These are phyloP conservation scores for Rhizophora mangle DNA, from an alignment of 345 rosid species.

Conservation along the genomic window DNA sequence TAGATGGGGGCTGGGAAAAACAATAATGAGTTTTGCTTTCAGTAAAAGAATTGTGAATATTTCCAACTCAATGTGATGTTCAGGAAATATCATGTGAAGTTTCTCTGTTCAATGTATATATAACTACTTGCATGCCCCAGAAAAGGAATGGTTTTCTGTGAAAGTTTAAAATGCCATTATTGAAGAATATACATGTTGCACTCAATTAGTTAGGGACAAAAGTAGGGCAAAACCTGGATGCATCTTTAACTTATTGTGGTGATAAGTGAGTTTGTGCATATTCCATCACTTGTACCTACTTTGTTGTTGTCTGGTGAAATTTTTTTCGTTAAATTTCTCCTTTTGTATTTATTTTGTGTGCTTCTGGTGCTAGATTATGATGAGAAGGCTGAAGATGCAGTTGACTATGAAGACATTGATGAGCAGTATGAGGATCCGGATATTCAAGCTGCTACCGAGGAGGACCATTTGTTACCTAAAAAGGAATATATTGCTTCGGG, in stretches of 20 bases:
- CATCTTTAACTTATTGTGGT: too few species aligned
- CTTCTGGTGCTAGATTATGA: conserved; percentile 66
- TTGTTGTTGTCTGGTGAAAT: conserved; percentile 1
- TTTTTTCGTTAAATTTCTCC: conserved; percentile 21
- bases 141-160: too few species aligned
- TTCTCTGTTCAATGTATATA: too few species aligned
- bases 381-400: conserved; percentile 90
- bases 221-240: too few species aligned
- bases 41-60: background rate
- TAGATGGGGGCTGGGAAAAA: background rate
- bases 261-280: background rate
- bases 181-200: too few species aligned
- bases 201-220: too few species aligned
- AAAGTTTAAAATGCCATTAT: too few species aligned
- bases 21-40: background rate
- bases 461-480: conserved; percentile 71
- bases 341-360: conserved; percentile 23
- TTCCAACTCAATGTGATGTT: too few species aligned
- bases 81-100: too few species aligned
- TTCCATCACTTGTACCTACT: background rate
- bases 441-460: conserved; percentile 71
- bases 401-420: conserved; percentile 92
- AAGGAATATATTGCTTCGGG: conserved; percentile 59
- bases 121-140: too few species aligned
- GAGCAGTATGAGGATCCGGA: conserved; percentile 96